A percentile compares a stretch with the other conserved stretches of the same genome.
Conservation (phyloP, 495 filamentous ascomycete genomes). For the Ascodesmis nigricans region DNA sequence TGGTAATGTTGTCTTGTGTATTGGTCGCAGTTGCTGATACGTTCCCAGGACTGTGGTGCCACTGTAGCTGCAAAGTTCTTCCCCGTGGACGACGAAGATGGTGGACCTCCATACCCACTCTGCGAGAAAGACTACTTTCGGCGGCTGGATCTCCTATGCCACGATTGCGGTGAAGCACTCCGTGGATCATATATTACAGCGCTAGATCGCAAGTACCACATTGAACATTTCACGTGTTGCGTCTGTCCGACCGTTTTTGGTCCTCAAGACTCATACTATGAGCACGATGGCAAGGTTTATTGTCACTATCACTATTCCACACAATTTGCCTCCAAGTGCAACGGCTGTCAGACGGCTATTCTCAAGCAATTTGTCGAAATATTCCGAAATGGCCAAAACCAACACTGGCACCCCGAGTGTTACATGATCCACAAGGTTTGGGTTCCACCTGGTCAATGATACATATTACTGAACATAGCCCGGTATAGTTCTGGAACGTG, state of each 20-base stretch:
- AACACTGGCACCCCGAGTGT: constrained; percentile 99
- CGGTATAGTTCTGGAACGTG: constrained; percentile 72
- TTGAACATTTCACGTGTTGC: constrained; percentile 97
- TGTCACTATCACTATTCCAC: constrained; percentile 99
- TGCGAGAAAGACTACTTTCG: constrained; percentile 98
- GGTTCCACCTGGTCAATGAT: constrained; percentile 1
- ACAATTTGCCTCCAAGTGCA: constrained; percentile 86
- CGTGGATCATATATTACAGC: constrained; percentile 97
- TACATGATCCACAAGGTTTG: constrained; percentile 93
- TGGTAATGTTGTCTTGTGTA: constrained; percentile 3
- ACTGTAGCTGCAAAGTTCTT: constrained; percentile 98
- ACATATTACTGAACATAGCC: not conserved
- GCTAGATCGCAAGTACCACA: constrained; percentile 92
- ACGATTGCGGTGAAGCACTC: constrained; percentile 76
- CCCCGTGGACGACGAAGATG: constrained; percentile 74
- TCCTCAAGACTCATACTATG: constrained; percentile 94
- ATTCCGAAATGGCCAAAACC: constrained; percentile 88
- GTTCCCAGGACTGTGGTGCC: constrained; percentile 66
- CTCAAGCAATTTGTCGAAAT: constrained; percentile 99
- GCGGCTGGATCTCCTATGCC: constrained; percentile 72
- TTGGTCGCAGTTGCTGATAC: not conserved
- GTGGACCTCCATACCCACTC: constrained; percentile 70
- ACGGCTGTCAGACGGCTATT: constrained; percentile 93
- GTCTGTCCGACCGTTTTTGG: constrained; percentile 95
- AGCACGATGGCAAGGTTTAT: constrained; percentile 89